Evolutionary conservation across 1,139 yeast genomes (phyloP).

Genomic region (Yamadazyma jaroonii): DNA sequence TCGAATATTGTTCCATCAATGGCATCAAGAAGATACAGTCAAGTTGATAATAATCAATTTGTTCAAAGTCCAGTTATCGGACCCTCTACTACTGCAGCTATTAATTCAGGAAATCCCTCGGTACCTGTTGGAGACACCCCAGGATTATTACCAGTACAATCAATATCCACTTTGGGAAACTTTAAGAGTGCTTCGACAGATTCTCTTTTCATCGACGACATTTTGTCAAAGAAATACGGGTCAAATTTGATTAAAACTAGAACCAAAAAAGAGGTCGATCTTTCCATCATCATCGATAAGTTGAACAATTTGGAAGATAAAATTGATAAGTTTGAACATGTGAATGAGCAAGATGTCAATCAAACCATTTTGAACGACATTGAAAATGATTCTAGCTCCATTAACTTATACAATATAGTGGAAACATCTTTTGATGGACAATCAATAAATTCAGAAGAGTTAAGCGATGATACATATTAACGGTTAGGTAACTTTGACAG

Average conservation of each 20-base stretch:
- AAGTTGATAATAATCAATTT: constrained; percentile 16
- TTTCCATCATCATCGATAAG: constrained; percentile 11
- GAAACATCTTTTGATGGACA: constrained; percentile 21
- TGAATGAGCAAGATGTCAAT: constrained; percentile 6
- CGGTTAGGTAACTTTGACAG: neutral
- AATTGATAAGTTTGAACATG: constrained; percentile 8
- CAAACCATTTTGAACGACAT: constrained; percentile 13
- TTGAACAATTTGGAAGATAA: constrained; percentile 12
- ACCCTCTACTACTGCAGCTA: neutral
- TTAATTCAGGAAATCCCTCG: neutral
- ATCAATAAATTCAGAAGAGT: constrained; percentile 19
- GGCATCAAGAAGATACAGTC: constrained; percentile 16
- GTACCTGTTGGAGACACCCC: constrained; percentile 8
- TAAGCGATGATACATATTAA: constrained; percentile 12
- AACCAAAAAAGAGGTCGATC: constrained; percentile 14
- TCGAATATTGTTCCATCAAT: constrained; percentile 4
- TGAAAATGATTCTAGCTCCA: constrained; percentile 14
- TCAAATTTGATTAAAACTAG: constrained; percentile 10
- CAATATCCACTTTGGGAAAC: constrained; percentile 30
- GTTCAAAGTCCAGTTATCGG: constrained; percentile 2
- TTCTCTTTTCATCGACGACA: constrained; percentile 32
- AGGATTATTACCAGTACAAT: constrained; percentile 19
- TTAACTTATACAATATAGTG: constrained; percentile 20
- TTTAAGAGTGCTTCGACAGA: constrained; percentile 36
- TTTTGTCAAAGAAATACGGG: constrained; percentile 26